Conservation (phyloP, 78 protist genomes). For the Thecamonas trahens region DNA sequence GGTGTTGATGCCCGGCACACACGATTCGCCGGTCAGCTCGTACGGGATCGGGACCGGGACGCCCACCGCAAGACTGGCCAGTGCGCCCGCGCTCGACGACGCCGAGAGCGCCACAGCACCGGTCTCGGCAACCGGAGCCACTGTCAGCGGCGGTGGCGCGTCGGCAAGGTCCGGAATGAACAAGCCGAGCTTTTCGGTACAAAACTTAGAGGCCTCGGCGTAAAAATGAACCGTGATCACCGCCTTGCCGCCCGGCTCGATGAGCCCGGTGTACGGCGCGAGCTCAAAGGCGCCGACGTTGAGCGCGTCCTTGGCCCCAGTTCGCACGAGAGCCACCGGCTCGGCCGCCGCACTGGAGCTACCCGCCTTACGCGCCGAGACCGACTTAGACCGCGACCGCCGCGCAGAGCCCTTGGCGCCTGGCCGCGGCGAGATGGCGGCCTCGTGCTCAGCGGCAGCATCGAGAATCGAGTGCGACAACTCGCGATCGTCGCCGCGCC, state of each 20-base stretch:
- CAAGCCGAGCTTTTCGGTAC: neutral
- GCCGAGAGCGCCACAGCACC: too few relatives aligned
- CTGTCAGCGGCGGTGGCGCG: too few relatives aligned
- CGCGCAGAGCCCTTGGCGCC: neutral
- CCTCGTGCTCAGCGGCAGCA: too few relatives aligned
- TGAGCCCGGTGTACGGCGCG: conserved; percentile 27
- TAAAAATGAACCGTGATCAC: conserved; percentile 31
- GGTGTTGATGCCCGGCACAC: conserved; percentile 67
- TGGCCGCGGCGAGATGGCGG: too few relatives aligned
- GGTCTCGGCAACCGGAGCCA: too few relatives aligned
- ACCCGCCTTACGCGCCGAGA: too few relatives aligned
- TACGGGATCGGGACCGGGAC: conserved; percentile 37
- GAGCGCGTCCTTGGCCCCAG: too few relatives aligned
- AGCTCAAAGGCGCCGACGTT: conserved; percentile 37
- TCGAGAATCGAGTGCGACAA: too few relatives aligned
- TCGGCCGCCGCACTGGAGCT: too few relatives aligned
- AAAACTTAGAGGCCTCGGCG: neutral
- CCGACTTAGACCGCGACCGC: conserved; percentile 2
- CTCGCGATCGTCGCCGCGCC: neutral
- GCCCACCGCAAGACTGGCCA: conserved; percentile 23
- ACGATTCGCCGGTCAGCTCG: conserved; percentile 62
- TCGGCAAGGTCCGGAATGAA: too few relatives aligned
- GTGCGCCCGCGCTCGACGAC: too few relatives aligned
- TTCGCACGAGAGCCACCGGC: neutral
- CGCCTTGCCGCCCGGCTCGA: conserved; percentile 17